Evolutionary conservation across 2,329 filamentous ascomycete genomes (phyloP).

Genomic region (Colletotrichum costaricense): DNA sequence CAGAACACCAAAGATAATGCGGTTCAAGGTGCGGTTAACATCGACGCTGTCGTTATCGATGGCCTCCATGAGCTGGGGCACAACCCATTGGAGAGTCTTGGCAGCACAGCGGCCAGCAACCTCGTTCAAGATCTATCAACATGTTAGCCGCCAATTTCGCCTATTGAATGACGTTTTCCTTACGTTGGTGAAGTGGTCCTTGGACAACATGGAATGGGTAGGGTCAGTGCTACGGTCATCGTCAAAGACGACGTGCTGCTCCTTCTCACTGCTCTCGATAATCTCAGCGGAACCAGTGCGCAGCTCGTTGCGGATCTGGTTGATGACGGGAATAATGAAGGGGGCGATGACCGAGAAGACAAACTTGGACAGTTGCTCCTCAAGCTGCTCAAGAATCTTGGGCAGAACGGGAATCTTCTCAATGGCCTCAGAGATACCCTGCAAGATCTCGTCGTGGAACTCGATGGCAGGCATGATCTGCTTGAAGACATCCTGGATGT

Average conservation of each 20-base stretch:
- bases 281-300: constrained; percentile 88
- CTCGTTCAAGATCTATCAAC: constrained; percentile 78
- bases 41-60: constrained; percentile 85
- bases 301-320: constrained; percentile 88
- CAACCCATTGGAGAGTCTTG: constrained; percentile 83
- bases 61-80: constrained; percentile 88
- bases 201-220: constrained; percentile 95
- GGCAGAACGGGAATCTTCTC: constrained; percentile 88
- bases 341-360: constrained; percentile 93
- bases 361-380: constrained; percentile 89
- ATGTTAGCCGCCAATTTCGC: constrained; percentile 14
- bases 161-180: constrained; percentile 38
- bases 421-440: constrained; percentile 80
- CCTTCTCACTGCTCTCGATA: constrained; percentile 83
- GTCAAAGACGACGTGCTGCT: constrained; percentile 89
- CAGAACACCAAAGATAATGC: constrained; percentile 85
- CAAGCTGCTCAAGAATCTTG: constrained; percentile 85
- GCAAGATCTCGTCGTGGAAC: constrained; percentile 90
- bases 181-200: constrained; percentile 92
- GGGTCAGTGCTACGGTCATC: constrained; percentile 83
- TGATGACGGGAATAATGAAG: constrained; percentile 86
- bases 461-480: constrained; percentile 91
- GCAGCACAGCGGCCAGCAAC: constrained; percentile 86
- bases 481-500: constrained; percentile 77
- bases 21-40: constrained; percentile 75